These are phyloP conservation scores for Fusarium ramigenum DNA, from an alignment of 2,329 filamentous ascomycete species.

Conservation along the genomic window DNA sequence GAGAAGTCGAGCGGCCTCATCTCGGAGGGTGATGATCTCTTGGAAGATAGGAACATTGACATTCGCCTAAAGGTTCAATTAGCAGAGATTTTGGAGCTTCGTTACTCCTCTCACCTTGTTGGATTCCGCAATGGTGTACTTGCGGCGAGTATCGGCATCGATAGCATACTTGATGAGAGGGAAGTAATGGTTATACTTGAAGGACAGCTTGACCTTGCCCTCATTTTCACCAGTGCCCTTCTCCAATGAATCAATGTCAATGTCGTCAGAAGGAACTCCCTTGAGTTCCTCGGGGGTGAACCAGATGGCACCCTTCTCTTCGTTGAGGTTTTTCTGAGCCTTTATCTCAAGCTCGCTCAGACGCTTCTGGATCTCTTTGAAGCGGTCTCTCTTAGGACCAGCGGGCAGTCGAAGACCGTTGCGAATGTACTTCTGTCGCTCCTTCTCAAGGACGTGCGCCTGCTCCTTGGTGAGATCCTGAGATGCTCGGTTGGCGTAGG, in stretches of 20 bases:
- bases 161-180: conserved; percentile 81
- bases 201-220: conserved; percentile 77
- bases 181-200: conserved; percentile 86
- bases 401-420: conserved; percentile 79
- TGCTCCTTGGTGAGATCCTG: conserved; percentile 73
- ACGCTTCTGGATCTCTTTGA: conserved; percentile 87
- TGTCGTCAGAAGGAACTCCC: conserved; percentile 77
- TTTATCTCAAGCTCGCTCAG: conserved; percentile 77
- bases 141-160: conserved; percentile 73
- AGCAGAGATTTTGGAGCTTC: not conserved
- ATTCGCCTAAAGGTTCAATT: conserved; percentile 59
- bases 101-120: conserved; percentile 68
- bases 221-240: conserved; percentile 78
- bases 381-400: conserved; percentile 76
- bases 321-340: conserved; percentile 83
- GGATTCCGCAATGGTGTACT: conserved; percentile 78
- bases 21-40: conserved; percentile 77
- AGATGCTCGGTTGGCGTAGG: conserved; percentile 62
- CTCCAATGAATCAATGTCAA: conserved; percentile 70
- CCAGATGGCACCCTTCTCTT: conserved; percentile 85
- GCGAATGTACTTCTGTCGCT: conserved; percentile 78
- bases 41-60: conserved; percentile 78
- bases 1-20: conserved; percentile 79
- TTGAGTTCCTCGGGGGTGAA: conserved; percentile 77
- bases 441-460: conserved; percentile 77